phyloP scores from a whole-genome alignment of 345 rosid species.

The Xanthoceras sorbifolium region DNA sequence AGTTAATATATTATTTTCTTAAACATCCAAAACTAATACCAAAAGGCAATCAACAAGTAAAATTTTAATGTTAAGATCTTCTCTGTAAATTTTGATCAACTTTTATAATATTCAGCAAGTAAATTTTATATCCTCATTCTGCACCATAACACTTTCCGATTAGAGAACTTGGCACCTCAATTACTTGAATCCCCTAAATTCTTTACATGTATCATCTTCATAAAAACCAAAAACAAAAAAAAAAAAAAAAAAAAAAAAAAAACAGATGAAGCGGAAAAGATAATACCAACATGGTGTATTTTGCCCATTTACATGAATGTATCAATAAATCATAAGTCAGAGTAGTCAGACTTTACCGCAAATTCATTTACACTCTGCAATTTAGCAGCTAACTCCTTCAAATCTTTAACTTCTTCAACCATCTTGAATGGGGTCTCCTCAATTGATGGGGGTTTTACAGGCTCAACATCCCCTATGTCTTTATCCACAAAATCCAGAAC shows the following conservation, averaged over 20 bases:
- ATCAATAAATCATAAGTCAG: background rate
- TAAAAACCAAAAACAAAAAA: background rate
- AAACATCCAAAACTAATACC: background rate
- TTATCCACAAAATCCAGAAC: constrained; percentile 74
- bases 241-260: background rate
- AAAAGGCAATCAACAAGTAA: background rate
- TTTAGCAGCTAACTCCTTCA: constrained; percentile 72
- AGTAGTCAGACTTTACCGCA: constrained; percentile 57
- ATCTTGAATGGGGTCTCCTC: constrained; percentile 70
- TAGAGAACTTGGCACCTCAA: background rate
- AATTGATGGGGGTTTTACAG: constrained; percentile 48
- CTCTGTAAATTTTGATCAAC: background rate
- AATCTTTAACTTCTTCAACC: constrained; percentile 77
- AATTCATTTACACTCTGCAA: constrained; percentile 63
- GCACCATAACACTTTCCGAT: background rate
- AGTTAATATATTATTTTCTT: background rate
- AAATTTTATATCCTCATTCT: background rate
- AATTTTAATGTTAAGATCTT: background rate
- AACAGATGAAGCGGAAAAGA: background rate
- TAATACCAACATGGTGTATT: background rate
- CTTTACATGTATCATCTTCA: background rate
- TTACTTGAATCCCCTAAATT: background rate
- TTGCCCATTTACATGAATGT: background rate
- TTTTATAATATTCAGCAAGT: background rate
- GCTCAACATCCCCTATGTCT: constrained; percentile 37